Evolutionary conservation across 202 grass and related monocot genomes (phyloP).

Genomic region (Saccharum hybrid): DNA sequence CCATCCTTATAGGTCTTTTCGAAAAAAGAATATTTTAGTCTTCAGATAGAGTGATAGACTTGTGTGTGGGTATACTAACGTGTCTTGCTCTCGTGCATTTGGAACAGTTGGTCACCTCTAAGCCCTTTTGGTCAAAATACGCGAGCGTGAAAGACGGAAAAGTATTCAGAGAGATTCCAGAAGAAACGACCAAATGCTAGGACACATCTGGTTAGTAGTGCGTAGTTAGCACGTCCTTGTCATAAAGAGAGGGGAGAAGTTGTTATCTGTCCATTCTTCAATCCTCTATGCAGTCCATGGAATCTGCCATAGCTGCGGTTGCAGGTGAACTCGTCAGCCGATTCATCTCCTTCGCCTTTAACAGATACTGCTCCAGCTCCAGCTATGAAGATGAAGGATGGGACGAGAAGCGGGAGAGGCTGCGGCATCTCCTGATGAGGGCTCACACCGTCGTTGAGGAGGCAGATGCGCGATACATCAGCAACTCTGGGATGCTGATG

Average conservation of each 20-base stretch:
- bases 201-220: neutral
- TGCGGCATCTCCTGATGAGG: conserved; percentile 7
- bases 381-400: neutral
- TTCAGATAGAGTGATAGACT: neutral
- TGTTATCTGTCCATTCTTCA: neutral
- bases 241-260: neutral
- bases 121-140: too few relatives aligned
- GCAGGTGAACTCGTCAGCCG: conserved; percentile 14
- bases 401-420: neutral
- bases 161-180: neutral
- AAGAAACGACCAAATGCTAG: neutral
- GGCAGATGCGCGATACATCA: conserved; percentile 18
- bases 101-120: neutral
- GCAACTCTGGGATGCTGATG: neutral
- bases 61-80: neutral
- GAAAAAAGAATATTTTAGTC: neutral
- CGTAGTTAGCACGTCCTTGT: neutral
- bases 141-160: neutral
- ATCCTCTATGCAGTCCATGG: conserved; percentile 15
- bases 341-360: conserved; percentile 15
- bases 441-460: conserved; percentile 13
- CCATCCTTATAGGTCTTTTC: neutral
- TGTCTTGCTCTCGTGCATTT: neutral
- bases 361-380: neutral
- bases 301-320: conserved; percentile 23